Evolutionary conservation across 495 filamentous ascomycete species (phyloP), one percentile per base, ranked within the genome.

Genomic region (Zalerion maritima): DNA sequence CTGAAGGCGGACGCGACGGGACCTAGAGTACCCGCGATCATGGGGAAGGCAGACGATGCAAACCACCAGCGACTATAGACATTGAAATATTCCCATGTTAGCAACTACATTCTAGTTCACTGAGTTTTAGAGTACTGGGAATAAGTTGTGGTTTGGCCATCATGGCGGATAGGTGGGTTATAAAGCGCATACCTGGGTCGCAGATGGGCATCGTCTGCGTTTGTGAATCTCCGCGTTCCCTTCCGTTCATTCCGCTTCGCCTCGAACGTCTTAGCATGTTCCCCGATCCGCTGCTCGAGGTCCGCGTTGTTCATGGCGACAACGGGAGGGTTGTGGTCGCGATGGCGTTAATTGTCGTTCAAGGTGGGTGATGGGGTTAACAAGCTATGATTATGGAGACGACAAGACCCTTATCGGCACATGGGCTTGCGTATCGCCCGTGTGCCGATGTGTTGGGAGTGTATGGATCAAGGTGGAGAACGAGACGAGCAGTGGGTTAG

Each of bases 21-120:
- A 1, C 84, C 84, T 31, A 93, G 74, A 0, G 81, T 86, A 23
- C 78, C 82, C 26, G 83, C 81, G 17, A 84, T 59, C 41, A 91
- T 64, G 17, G 84, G 84, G 38, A 83, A 81, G 6, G 72, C 79
- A 0, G 81, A 81, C 13, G 74, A 78, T 6, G 80, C 78, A 40
- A 87, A 76, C 83, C 84, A 93, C 82, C 82, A 93, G 22, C 74
- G 73, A 34, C 75, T 67, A 26, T 13, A 34, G 25, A 13, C 24
- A 21, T 17, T 19, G 21, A 21, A 29, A 4, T 14, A 30, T 23
- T 7, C 30, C 17, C 8, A 17, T 26, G 29, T 31, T 14, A 31
- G 29, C 19, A 15, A 19, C 15, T 18, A 20, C 8, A 18, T 2
- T 16, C 10, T 3, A 12, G 13, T 36, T n/a, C 18, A 14, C 10